phyloP scores from a whole-genome alignment of 2,329 filamentous ascomycete species.

The Aspergillus novoparasiticus region DNA sequence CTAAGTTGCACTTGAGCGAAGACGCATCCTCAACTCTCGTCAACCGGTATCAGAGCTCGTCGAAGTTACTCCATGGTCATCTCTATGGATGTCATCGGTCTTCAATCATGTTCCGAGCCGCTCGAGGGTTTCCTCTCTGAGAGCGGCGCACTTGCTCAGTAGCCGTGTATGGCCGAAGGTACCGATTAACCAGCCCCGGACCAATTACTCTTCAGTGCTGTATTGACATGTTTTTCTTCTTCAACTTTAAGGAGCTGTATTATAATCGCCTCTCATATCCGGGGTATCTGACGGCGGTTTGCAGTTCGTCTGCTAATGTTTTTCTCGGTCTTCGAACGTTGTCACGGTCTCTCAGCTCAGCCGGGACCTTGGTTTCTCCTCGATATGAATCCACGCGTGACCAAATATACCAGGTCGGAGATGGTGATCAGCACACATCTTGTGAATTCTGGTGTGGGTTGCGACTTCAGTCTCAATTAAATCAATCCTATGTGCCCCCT shows the following conservation, averaged over 20 bases:
- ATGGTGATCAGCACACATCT: constrained; percentile 10
- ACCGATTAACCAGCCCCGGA: constrained; percentile 3
- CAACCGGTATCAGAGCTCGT: constrained; percentile 9
- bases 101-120: constrained; percentile 41
- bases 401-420: neutral
- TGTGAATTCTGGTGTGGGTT: constrained; percentile 17
- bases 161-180: constrained; percentile 31
- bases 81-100: constrained; percentile 48
- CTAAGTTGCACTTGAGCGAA: neutral
- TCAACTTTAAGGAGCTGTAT: constrained; percentile 8
- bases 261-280: constrained; percentile 9
- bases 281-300: constrained; percentile 5
- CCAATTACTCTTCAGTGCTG: neutral
- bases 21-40: neutral
- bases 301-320: constrained; percentile 9
- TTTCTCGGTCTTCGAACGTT: constrained; percentile 2
- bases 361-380: neutral
- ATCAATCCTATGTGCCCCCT: constrained; percentile 9
- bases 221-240: constrained; percentile 4
- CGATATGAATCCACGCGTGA: neutral
- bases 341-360: constrained; percentile 7
- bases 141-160: constrained; percentile 33
- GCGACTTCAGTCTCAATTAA: constrained; percentile 20
- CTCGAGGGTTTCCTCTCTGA: constrained; percentile 40
- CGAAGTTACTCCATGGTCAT: constrained; percentile 24